Evolutionary conservation across 352 stramenopile species (phyloP), one percentile per base, ranked within the genome.

Genomic region (Phytophthora podocarpi): DNA sequence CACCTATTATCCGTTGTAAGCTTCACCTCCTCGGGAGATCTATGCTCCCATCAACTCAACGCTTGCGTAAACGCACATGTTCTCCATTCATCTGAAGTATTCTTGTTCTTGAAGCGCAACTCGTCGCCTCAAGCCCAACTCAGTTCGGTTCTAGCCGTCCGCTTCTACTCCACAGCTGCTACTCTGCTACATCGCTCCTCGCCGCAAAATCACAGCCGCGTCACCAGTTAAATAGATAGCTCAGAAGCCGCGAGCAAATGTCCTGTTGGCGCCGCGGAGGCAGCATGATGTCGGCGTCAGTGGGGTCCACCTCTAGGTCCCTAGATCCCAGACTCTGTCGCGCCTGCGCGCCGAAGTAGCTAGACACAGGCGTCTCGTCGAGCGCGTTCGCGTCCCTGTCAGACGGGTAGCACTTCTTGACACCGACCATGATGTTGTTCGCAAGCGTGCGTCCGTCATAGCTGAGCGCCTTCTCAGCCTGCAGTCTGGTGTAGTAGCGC

Each of bases 181-280:
- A 48, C 43, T 47, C 52, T 53, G 59, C 40, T 54, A 13, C 24
- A 43, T 45, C 28, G 9, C 24, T 55, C 23, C 18, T 42, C 24
- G 12, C 13, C 21, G 10, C 18, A 43, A 53, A 60, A 32, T 26
- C 18, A 35, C 39, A 53, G 16, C 16, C 18, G 20, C 53, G 20
- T 81, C 60, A 93, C 82, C 83, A 89, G 47, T 91, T 91, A 87
- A 95, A 95, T 81, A 95, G 69, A 71, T 89, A 95, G 60, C 70
- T 79, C 46, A 93, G 64, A 52, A 95, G 56, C 10, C 85, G 80
- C 37, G 85, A 95, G 78, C 85, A 95, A 70, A 95, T 70, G 57
- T 95, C 80, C 58, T 88, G 72, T 23, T 63, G 83, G 42, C 83
- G 83, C 10, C 68, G 75, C 7, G 85, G 81, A 26, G 85, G 79